Base-by-base conservation (phyloP, 1,284 basidiomycete genomes). In the Earliella scabrosa region DNA sequence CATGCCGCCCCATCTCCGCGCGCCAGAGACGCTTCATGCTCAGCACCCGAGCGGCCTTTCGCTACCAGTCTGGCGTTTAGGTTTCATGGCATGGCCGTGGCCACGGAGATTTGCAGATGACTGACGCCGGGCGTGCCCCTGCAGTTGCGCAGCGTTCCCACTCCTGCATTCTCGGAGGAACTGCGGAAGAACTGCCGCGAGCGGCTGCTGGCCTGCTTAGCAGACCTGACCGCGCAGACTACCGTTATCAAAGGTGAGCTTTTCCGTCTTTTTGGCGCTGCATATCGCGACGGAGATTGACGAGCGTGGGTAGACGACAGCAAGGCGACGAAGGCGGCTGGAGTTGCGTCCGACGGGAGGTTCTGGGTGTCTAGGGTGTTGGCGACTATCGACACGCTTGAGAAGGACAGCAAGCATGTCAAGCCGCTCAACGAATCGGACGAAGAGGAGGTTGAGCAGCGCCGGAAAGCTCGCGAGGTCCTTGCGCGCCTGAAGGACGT, bases 321-420 rank as follows among this genome's bases (percentile, higher is more conserved):
- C 50, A 86, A 82, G 60, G 70, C 77, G 1, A 71, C 73, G 18
- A 88, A 87, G 67, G 70, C 80, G 20, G 74, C 82, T 18, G 90
- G 84, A 2, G 81, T 85, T 21, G 82, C 90, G 40, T 79, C 84
- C 5, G 82, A 89, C 52, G 92, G 93, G 23, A 81, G 88, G 63
- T 85, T 91, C 52, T 98, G 95, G 96, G 76, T 93, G 3, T 79
- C 85, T 6, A 86, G 86, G 65, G 84, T 86, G 4, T 76, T 95
- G 32, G 72, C 77, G 4, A 83, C 82, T 7, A 78, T 97, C 54
- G 74, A 78, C 23, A 65, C 68, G 44, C 69, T 95, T 29, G 86
- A 90, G 67, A 77, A 79, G 52, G 91, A 96, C 69, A 68, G 68
- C 31, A 93, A 92, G 70, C 88, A 93, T 66, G 82, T 88, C 44